phyloP scores from a whole-genome alignment of 192 early-diverging fungal genomes.

The Rhizophagus prolifer region DNA sequence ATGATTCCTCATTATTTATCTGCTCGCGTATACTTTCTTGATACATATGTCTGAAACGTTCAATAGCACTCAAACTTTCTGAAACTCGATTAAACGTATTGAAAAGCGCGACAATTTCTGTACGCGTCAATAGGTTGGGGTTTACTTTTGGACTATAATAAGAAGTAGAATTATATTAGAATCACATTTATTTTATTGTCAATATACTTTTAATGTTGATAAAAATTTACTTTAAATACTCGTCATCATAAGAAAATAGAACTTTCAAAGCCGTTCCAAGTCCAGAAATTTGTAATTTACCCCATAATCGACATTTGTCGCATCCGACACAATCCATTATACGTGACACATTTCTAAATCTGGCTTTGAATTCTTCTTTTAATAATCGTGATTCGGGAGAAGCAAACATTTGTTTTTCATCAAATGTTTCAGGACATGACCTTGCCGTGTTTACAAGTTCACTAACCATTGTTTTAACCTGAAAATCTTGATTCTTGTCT shows the following conservation, averaged over 20 bases:
- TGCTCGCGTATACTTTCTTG: conserved; percentile 31
- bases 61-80: conserved; percentile 77
- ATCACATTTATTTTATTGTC: background rate
- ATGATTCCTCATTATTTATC: conserved; percentile 1
- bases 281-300: conserved; percentile 90
- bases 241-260: conserved; percentile 88
- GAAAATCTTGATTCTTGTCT: conserved; percentile 47
- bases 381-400: conserved; percentile 44
- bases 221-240: conserved; percentile 49
- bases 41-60: conserved; percentile 79
- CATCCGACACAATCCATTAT: conserved; percentile 99
- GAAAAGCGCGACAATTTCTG: conserved; percentile 89
- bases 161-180: background rate
- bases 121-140: conserved; percentile 57
- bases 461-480: conserved; percentile 56
- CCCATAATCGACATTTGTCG: conserved; percentile 99
- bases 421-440: conserved; percentile 79
- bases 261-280: conserved; percentile 97
- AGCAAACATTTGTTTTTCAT: conserved; percentile 84
- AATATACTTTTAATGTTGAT: background rate
- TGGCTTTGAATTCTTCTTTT: conserved; percentile 84
- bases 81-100: conserved; percentile 90
- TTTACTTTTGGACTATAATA: conserved; percentile 47
- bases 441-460: conserved; percentile 58
- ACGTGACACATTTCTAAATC: conserved; percentile 93